A percentile compares a stretch with the other conserved stretches of the same genome.
phyloP scores from a whole-genome alignment of 2,329 filamentous ascomycete species.

The Diaporthe ilicicola region DNA sequence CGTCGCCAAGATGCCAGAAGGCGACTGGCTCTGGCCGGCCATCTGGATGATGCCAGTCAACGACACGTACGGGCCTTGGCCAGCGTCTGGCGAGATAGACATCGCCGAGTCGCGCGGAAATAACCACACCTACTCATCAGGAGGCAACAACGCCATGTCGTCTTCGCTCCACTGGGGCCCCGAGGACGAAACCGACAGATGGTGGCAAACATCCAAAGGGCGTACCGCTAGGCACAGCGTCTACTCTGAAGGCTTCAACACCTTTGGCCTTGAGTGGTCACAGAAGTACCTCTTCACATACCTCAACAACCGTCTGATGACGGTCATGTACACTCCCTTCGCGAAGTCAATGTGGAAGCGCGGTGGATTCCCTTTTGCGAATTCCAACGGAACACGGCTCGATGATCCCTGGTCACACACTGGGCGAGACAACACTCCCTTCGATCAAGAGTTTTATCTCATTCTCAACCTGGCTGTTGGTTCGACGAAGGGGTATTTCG shows the following conservation, averaged over 20 bases:
- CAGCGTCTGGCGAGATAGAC: conserved; percentile 83
- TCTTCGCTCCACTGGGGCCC: conserved; percentile 87
- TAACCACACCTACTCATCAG: conserved; percentile 78
- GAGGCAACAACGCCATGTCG: conserved; percentile 82
- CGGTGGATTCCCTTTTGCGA: conserved; percentile 71
- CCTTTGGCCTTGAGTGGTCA: conserved; percentile 85
- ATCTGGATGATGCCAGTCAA: conserved; percentile 87
- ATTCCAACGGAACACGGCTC: conserved; percentile 72
- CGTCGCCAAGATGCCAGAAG: conserved; percentile 75
- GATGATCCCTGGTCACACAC: conserved; percentile 71
- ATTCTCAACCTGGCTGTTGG: conserved; percentile 81
- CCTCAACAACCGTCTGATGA: conserved; percentile 80
- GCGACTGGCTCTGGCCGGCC: conserved; percentile 92
- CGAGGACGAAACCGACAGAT: conserved; percentile 74
- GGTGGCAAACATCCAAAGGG: conserved; percentile 86
- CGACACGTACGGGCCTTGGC: conserved; percentile 79
- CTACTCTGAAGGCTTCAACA: conserved; percentile 75
- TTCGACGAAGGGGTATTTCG: conserved; percentile 84
- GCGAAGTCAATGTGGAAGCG: conserved; percentile 72
- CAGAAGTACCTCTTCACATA: conserved; percentile 91
- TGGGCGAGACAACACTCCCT: conserved; percentile 70
- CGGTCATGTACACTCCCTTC: conserved; percentile 83
- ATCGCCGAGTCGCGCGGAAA: conserved; percentile 84
- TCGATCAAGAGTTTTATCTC: conserved; percentile 79
- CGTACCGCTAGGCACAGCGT: conserved; percentile 77